These are phyloP conservation scores for Prunus yedoensis DNA, from an alignment of 331 rosid genomes.

Conservation along the genomic window DNA sequence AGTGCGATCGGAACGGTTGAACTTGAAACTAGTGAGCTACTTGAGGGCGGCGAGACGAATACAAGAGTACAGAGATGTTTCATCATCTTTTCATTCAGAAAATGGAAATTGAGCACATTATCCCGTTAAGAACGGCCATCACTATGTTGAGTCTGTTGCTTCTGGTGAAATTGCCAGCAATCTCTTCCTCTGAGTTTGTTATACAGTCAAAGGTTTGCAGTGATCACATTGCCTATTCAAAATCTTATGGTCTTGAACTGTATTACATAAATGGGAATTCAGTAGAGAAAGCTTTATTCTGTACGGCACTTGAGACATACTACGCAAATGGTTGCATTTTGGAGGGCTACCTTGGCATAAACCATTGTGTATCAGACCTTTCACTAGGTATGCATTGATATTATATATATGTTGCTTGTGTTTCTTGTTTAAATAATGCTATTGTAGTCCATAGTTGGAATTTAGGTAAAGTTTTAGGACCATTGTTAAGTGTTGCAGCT, in stretches of 20 bases:
- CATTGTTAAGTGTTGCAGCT: conserved; percentile 15
- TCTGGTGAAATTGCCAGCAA: conserved; percentile 43
- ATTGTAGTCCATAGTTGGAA: background rate
- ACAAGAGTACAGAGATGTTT: conserved; percentile 31
- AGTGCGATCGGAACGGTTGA: background rate
- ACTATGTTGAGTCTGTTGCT: conserved; percentile 38
- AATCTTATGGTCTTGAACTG: conserved; percentile 47
- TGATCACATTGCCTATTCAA: conserved; percentile 45
- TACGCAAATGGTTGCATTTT: conserved; percentile 56
- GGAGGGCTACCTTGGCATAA: conserved; percentile 39
- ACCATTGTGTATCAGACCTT: conserved; percentile 41
- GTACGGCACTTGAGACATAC: conserved; percentile 51
- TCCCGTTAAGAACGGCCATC: conserved; percentile 43
- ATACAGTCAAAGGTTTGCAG: conserved; percentile 51
- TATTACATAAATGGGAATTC: conserved; percentile 58
- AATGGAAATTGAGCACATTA: conserved; percentile 21
- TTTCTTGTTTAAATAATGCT: background rate
- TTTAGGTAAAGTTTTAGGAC: background rate
- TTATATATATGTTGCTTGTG: conserved; percentile 6
- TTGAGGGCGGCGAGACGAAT: conserved; percentile 11
- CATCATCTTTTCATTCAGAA: conserved; percentile 15
- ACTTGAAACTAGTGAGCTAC: conserved; percentile 13
- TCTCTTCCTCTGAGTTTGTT: conserved; percentile 46
- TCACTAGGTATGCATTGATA: conserved; percentile 46
- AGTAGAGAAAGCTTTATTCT: conserved; percentile 52